Evolutionary conservation across 352 stramenopile genomes (phyloP), one percentile per base, ranked within the genome.

Genomic region (Phytophthora sp.): DNA sequence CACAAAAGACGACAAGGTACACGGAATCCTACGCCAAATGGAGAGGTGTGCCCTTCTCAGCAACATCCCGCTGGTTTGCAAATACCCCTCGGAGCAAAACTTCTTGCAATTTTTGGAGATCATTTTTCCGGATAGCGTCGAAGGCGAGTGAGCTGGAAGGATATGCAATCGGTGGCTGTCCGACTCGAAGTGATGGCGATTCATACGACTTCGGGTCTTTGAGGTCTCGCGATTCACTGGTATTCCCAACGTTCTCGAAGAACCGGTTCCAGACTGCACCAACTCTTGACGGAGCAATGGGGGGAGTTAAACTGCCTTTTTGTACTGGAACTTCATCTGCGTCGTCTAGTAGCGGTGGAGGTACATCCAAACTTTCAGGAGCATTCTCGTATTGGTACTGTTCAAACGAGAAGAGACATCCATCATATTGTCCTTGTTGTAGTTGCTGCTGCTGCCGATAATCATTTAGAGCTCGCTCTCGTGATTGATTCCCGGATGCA

Each of bases 191-290:
- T 1, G 27, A 38, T 52, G 58, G 13, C 11, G 27, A 1, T 5
- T 62, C 30, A 13, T 56, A 54, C 8, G 55, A 30, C 33, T 42
- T 45, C 8, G 12, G 24, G 15, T 63, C 45, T 55, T 16, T 41
- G 31, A 20, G 9, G n/a, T 47, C 41, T 9, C 29, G 58, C 12
- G 2, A 6, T 23, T 86, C 79, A 12, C 49, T 71, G 13, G 55
- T 57, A 23, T 70, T 52, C 1, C 63, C 77, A 54, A 90, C 65
- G 26, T 94, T 94, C 39, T 87, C 79, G 64, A 92, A 94, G 53
- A 94, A 94, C 16, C 72, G 73, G 52, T 86, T 90, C 86, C 83
- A 94, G 18, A 94, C 79, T 21, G 82, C 86, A 54, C 74, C 79
- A 7, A 92, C 80, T 3, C 82, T 70, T 2, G 73, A 53, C 0